Evolutionary conservation across 345 rosid species (phyloP).

Genomic region (Rhizophora mangle): DNA sequence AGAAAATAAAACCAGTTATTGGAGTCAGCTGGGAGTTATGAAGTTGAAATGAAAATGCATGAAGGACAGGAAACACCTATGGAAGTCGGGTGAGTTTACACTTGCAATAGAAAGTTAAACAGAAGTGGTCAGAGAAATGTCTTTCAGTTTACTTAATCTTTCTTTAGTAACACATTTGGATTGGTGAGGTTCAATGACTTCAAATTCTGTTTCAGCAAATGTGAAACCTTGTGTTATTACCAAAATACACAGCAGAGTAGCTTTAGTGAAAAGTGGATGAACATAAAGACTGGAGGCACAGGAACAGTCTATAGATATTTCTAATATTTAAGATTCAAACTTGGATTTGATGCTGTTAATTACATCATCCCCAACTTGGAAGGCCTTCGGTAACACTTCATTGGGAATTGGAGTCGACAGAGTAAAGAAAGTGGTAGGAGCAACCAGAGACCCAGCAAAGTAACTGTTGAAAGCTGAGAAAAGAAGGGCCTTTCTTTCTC

Average conservation of each 20-base stretch:
- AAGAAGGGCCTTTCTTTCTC: slow-evolving; percentile 52
- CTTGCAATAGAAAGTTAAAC: background rate
- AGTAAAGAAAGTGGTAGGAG: slow-evolving; percentile 42
- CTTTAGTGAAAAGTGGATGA: too few species aligned
- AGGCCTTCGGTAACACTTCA: slow-evolving; percentile 50
- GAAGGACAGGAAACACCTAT: background rate
- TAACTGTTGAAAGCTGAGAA: slow-evolving; percentile 76
- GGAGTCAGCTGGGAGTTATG: background rate
- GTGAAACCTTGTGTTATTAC: slow-evolving; percentile 1
- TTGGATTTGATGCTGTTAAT: slow-evolving; percentile 49
- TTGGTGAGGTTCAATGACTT: too few species aligned
- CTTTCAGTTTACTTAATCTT: background rate
- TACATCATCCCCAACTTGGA: slow-evolving; percentile 42
- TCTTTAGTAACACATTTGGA: background rate
- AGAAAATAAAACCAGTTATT: background rate
- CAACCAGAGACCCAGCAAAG: slow-evolving; percentile 47
- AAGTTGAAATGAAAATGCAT: background rate
- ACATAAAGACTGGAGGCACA: background rate
- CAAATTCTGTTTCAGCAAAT: background rate
- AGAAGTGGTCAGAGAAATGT: background rate
- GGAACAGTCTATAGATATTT: background rate
- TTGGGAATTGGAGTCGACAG: slow-evolving; percentile 54
- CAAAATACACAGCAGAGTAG: background rate
- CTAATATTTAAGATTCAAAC: slow-evolving; percentile 26
- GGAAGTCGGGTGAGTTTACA: background rate